Conservation (phyloP, 305 asterid genomes). For the Ilex paraguariensis region DNA sequence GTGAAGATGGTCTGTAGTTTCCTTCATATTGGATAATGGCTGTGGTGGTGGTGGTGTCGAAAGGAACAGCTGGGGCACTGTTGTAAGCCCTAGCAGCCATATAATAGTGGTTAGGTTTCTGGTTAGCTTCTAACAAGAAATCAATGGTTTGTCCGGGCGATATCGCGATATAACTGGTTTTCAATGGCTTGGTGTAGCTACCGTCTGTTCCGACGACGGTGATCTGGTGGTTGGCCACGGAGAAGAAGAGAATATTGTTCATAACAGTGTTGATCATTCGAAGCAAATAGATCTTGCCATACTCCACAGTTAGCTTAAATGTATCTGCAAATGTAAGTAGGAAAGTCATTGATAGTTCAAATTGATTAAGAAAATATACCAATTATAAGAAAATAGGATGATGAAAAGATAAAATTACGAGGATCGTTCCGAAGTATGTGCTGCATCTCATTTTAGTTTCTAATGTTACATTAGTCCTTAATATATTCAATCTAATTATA, state of each 20-base stretch:
- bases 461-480: too few relatives aligned
- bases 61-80: constrained; percentile 9
- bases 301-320: constrained; percentile 9
- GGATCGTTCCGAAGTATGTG: too few relatives aligned
- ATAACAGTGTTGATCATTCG: constrained; percentile 23
- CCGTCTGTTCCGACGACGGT: constrained; percentile 32
- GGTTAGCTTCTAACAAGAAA: constrained; percentile 42
- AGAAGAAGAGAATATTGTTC: constrained; percentile 22
- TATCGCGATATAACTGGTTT: constrained; percentile 13
- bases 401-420: too few relatives aligned
- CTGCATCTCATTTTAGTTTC: too few relatives aligned
- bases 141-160: constrained; percentile 65
- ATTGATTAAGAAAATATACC: too few relatives aligned
- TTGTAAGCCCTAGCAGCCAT: constrained; percentile 58
- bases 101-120: constrained; percentile 27
- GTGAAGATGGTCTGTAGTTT: neutral
- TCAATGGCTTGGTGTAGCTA: constrained; percentile 24
- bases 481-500: too few relatives aligned
- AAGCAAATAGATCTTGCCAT: constrained; percentile 19
- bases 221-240: constrained; percentile 20
- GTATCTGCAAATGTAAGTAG: constrained; percentile 8
- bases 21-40: constrained; percentile 31
- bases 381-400: too few relatives aligned
- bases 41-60: constrained; percentile 51
- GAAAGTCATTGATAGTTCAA: too few relatives aligned